Evolutionary conservation across 2,329 filamentous ascomycete species (phyloP).

Genomic region (Didymella pomorum): DNA sequence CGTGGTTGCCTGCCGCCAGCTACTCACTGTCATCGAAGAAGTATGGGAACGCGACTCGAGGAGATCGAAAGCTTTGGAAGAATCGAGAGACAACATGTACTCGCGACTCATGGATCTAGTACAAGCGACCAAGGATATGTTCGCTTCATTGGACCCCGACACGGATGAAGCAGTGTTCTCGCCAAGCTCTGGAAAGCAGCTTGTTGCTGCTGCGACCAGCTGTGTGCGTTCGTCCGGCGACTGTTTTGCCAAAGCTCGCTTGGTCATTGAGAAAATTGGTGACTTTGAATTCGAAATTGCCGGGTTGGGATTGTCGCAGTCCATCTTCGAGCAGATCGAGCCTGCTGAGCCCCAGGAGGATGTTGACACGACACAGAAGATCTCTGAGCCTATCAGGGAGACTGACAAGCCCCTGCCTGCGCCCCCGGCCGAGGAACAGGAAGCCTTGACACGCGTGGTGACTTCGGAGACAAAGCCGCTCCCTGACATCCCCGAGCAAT

Average conservation of each 20-base stretch:
- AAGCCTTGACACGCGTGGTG: constrained; percentile 52
- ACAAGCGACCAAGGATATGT: constrained; percentile 79
- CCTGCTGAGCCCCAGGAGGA: constrained; percentile 21
- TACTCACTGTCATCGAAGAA: constrained; percentile 81
- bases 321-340: constrained; percentile 42
- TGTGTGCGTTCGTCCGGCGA: constrained; percentile 92
- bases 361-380: constrained; percentile 21
- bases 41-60: constrained; percentile 80
- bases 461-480: constrained; percentile 71
- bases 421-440: constrained; percentile 49
- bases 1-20: constrained; percentile 78
- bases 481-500: constrained; percentile 65
- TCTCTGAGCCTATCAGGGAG: constrained; percentile 31
- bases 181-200: constrained; percentile 77
- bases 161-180: constrained; percentile 80
- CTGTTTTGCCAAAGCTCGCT: constrained; percentile 85
- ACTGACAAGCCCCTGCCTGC: constrained; percentile 51
- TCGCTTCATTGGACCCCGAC: constrained; percentile 72
- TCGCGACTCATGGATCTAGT: constrained; percentile 81
- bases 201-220: constrained; percentile 80
- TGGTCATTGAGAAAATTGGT: constrained; percentile 85
- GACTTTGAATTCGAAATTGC: constrained; percentile 78
- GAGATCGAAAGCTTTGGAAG: constrained; percentile 70
- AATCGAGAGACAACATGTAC: constrained; percentile 79
- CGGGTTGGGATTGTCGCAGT: constrained; percentile 53